Conservation (phyloP, 2,329 filamentous ascomycete genomes). For the Fusarium sp. region DNA sequence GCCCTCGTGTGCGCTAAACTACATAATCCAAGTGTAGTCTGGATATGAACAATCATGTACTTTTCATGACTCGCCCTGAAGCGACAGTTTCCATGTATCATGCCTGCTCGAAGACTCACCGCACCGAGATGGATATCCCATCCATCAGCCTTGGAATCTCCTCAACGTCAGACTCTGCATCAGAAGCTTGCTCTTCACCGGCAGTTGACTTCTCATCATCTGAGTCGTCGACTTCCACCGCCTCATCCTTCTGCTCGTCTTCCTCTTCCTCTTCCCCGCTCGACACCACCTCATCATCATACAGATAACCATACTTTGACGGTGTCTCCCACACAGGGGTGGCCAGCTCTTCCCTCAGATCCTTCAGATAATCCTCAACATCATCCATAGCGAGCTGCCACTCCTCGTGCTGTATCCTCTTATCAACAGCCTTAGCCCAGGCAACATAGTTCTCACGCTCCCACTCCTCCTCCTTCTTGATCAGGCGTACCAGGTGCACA, state of each 20-base stretch:
- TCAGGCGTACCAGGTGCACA: background rate
- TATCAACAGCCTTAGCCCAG: constrained; percentile 27
- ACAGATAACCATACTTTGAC: background rate
- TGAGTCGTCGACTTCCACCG: background rate
- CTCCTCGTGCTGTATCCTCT: constrained; percentile 4
- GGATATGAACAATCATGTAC: background rate
- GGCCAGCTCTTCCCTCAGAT: constrained; percentile 15
- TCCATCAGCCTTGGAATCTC: background rate
- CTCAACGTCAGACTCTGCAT: background rate
- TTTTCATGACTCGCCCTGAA: background rate
- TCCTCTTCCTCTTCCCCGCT: background rate
- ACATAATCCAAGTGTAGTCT: background rate
- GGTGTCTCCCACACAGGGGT: background rate
- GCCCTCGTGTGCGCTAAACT: background rate
- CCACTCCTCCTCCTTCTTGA: constrained; percentile 6
- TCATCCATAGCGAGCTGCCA: constrained; percentile 5
- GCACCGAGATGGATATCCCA: background rate
- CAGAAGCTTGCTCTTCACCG: background rate
- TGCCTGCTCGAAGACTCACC: background rate
- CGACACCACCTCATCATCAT: background rate
- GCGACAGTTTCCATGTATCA: background rate
- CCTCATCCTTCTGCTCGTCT: background rate
- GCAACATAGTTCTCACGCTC: background rate
- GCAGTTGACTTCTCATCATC: background rate
- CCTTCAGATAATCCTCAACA: constrained; percentile 11